Evolutionary conservation across 2,329 filamentous ascomycete species (phyloP).

Genomic region (Aquanectria penicillioides): DNA sequence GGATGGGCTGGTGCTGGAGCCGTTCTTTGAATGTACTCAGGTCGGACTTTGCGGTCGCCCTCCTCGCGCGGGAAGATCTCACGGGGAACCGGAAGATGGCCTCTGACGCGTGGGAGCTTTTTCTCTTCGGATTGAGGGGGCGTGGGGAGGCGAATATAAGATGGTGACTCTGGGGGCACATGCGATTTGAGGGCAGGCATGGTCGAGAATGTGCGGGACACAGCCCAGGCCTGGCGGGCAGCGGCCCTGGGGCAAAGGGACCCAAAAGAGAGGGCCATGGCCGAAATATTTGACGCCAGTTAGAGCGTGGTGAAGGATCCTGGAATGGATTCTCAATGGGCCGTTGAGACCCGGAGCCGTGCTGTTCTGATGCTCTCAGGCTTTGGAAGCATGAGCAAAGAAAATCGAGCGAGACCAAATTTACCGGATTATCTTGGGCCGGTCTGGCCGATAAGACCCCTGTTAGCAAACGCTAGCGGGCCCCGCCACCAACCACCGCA

Average conservation of each 20-base stretch:
- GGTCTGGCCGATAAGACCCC: constrained; percentile 11
- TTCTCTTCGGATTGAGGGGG: constrained; percentile 74
- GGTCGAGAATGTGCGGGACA: constrained; percentile 47
- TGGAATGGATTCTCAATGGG: constrained; percentile 32
- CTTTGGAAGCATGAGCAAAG: constrained; percentile 18
- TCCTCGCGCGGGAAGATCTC: constrained; percentile 74
- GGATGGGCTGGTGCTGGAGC: constrained; percentile 63
- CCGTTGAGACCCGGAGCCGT: constrained; percentile 27
- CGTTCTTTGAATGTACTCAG: constrained; percentile 68
- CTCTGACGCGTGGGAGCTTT: constrained; percentile 67
- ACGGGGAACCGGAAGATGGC: constrained; percentile 84
- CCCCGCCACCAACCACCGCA: constrained; percentile 38
- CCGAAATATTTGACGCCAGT: constrained; percentile 21
- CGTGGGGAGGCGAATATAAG: constrained; percentile 84
- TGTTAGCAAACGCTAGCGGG: constrained; percentile 7
- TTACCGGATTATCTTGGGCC: constrained; percentile 39
- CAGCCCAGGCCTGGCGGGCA: constrained; percentile 38
- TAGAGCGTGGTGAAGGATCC: constrained; percentile 22
- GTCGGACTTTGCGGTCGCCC: constrained; percentile 68
- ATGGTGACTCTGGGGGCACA: constrained; percentile 87
- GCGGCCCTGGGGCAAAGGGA: constrained; percentile 39
- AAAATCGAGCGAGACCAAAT: constrained; percentile 39
- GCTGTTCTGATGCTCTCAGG: constrained; percentile 14
- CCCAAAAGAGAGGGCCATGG: constrained; percentile 43
- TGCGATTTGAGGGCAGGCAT: constrained; percentile 56